Evolutionary conservation across 768 basidiomycete genomes (phyloP).

Genomic region (Albatrellus ellisii): DNA sequence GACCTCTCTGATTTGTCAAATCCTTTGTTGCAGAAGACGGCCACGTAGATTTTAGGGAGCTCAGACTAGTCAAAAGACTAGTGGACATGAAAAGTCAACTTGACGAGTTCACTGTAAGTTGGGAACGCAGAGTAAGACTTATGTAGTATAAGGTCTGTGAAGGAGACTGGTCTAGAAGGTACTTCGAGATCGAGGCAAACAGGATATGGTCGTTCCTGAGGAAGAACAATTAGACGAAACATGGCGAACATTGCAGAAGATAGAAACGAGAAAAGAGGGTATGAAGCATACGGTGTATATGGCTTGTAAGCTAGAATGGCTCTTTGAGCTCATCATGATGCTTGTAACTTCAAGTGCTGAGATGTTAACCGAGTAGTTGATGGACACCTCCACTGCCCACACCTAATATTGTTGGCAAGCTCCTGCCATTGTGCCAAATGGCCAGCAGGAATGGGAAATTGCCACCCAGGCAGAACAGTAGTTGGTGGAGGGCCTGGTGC

Average conservation of each 20-base stretch:
- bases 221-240: slow-evolving; percentile 10
- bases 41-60: slow-evolving; percentile 57
- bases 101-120: slow-evolving; percentile 50
- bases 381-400: slow-evolving; percentile 63
- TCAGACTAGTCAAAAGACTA: slow-evolving; percentile 64
- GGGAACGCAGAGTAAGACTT: slow-evolving; percentile 51
- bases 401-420: too few species aligned
- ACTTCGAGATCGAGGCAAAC: slow-evolving; percentile 25
- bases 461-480: too few species aligned
- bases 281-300: slow-evolving; percentile 51
- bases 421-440: slow-evolving; percentile 75
- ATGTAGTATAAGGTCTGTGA: too few species aligned
- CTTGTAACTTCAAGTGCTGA: neutral
- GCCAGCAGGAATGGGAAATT: too few species aligned
- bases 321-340: slow-evolving; percentile 50
- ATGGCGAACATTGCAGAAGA: slow-evolving; percentile 15
- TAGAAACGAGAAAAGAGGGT: too few species aligned
- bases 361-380: slow-evolving; percentile 1
- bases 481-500: too few species aligned
- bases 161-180: slow-evolving; percentile 55
- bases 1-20: slow-evolving; percentile 78
- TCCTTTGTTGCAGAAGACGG: slow-evolving; percentile 47
- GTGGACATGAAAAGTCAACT: slow-evolving; percentile 62
- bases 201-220: slow-evolving; percentile 8
- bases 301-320: slow-evolving; percentile 77